Evolutionary conservation across 257 asterid genomes (phyloP).

Genomic region (Thymus mandschuricus): DNA sequence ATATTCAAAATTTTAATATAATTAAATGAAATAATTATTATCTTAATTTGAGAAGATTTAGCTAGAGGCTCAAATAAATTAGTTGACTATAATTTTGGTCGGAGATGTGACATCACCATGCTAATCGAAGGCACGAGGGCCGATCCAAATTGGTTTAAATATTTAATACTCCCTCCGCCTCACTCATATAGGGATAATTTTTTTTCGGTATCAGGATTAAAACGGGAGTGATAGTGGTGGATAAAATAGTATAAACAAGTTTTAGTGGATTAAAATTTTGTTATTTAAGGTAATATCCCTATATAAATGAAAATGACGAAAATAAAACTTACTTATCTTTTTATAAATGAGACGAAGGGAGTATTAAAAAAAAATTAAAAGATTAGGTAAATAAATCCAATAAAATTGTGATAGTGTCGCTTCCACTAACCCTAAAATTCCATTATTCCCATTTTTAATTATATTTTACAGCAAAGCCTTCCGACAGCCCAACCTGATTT

Average conservation of each 20-base stretch:
- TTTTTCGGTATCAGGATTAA: no score
- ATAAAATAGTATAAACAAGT: no score
- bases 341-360: no score
- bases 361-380: no score
- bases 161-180: slow-evolving; percentile 15
- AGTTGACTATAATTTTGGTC: background rate
- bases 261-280: no score
- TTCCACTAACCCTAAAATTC: slow-evolving; percentile 37
- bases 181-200: no score
- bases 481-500: slow-evolving; percentile 65
- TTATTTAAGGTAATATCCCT: no score
- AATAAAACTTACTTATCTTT: no score
- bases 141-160: slow-evolving; percentile 33
- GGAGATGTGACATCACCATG: slow-evolving; percentile 39
- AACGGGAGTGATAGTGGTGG: no score
- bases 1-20: background rate
- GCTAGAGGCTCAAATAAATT: background rate
- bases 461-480: slow-evolving; percentile 44
- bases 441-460: slow-evolving; percentile 28
- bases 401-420: slow-evolving; percentile 42
- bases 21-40: no score
- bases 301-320: no score
- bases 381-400: slow-evolving; percentile 22
- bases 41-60: background rate
- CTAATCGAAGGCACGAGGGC: slow-evolving; percentile 19